Evolutionary conservation across 257 asterid species (phyloP).

Genomic region (Solanum okadae): DNA sequence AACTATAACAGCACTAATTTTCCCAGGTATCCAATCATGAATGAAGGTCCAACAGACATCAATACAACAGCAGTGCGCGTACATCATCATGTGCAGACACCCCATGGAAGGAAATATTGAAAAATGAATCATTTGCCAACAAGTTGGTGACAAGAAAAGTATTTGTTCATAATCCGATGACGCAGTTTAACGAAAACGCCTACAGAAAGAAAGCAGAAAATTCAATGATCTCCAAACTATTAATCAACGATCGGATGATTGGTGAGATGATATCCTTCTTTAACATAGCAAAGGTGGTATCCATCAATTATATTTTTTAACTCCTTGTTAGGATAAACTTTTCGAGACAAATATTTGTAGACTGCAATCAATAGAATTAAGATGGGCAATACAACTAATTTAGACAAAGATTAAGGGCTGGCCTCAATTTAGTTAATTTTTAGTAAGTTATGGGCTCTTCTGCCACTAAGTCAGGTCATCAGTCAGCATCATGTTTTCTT

Average conservation of each 20-base stretch:
- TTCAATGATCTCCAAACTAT: not conserved
- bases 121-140: not conserved
- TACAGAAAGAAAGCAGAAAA: not conserved
- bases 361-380: not conserved
- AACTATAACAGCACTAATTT: not conserved
- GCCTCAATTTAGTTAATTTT: not conserved
- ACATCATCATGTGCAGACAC: not conserved
- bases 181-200: not conserved
- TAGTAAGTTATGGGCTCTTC: not conserved
- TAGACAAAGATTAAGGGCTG: not conserved
- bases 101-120: not conserved
- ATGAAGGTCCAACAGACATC: not conserved
- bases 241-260: not conserved
- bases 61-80: not conserved
- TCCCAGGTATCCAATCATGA: not conserved
- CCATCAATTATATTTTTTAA: not conserved
- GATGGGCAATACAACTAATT: not conserved
- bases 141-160: not conserved
- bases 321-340: not conserved
- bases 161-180: not conserved
- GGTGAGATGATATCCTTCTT: not conserved
- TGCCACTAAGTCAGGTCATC: not conserved
- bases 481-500: not conserved
- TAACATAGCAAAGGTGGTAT: not conserved
- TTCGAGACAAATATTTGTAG: not conserved